phyloP scores from a whole-genome alignment of 116 monocot species.

The Papilionanthe hybrid region DNA sequence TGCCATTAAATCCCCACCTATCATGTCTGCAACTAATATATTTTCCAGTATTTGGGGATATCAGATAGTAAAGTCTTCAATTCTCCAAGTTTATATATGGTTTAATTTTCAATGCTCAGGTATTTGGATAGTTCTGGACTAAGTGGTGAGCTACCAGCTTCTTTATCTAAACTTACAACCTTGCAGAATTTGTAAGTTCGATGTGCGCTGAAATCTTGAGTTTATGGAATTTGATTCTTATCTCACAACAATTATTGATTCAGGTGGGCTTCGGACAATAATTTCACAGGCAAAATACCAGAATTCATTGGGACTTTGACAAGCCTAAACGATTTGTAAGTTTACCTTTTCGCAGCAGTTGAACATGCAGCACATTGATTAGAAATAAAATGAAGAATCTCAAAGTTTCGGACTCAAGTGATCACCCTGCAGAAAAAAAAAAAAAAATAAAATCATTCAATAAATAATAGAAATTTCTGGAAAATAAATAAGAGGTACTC shows the following conservation, averaged over 20 bases:
- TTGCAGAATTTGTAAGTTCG: slow-evolving; percentile 46
- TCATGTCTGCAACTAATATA: too few relatives aligned
- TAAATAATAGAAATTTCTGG: too few relatives aligned
- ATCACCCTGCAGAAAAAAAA: too few relatives aligned
- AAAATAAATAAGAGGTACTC: too few relatives aligned
- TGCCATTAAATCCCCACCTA: too few relatives aligned
- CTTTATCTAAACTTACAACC: slow-evolving; percentile 59
- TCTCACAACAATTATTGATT: slow-evolving; percentile 4
- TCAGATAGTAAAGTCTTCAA: too few relatives aligned
- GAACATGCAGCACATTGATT: too few relatives aligned
- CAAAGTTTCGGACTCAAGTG: too few relatives aligned
- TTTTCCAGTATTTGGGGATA: too few relatives aligned
- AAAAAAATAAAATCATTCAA: too few relatives aligned
- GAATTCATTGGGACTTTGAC: slow-evolving; percentile 63
- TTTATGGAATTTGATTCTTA: not conserved
- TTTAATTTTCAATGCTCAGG: slow-evolving; percentile 26
- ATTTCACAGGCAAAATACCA: slow-evolving; percentile 76
- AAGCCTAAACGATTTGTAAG: slow-evolving; percentile 57
- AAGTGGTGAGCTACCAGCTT: slow-evolving; percentile 62
- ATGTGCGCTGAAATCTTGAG: not conserved
- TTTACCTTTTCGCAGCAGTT: not conserved
- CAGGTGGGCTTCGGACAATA: slow-evolving; percentile 70
- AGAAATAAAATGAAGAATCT: too few relatives aligned
- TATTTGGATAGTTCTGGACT: slow-evolving; percentile 72
- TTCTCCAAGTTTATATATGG: too few relatives aligned